phyloP scores from a whole-genome alignment of 2,329 filamentous ascomycete species.

The Beauveria caledonica region DNA sequence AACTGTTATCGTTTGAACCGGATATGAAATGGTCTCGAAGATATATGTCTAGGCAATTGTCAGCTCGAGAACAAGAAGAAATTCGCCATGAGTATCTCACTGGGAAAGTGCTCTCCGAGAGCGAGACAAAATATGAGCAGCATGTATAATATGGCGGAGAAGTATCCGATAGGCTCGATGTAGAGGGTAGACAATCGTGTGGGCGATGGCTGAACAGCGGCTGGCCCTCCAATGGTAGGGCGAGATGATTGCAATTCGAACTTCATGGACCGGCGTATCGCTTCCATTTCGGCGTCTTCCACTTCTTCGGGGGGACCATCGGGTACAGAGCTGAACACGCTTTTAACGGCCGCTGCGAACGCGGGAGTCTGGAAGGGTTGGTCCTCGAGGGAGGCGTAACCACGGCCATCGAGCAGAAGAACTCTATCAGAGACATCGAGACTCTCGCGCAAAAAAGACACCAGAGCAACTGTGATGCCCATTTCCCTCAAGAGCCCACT shows the following conservation, averaged over 20 bases:
- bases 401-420: slow-evolving; percentile 3
- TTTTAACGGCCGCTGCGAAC: background rate
- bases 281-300: slow-evolving; percentile 5
- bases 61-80: background rate
- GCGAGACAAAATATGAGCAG: background rate
- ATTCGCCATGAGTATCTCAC: background rate
- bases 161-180: background rate
- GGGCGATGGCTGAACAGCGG: background rate
- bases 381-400: background rate
- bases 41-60: background rate
- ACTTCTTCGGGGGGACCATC: slow-evolving; percentile 4
- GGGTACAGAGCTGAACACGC: background rate
- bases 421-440: slow-evolving; percentile 7
- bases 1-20: background rate
- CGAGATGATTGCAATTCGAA: background rate
- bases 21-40: background rate
- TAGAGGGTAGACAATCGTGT: background rate
- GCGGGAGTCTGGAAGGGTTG: slow-evolving; percentile 6
- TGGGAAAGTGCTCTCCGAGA: slow-evolving; percentile 5
- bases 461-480: slow-evolving; percentile 7
- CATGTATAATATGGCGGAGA: background rate
- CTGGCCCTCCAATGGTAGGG: background rate
- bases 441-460: background rate
- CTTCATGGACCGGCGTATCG: background rate
- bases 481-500: slow-evolving; percentile 2